Conservation (phyloP, 805 yeast genomes). For the Kodamaea leandrae region DNA sequence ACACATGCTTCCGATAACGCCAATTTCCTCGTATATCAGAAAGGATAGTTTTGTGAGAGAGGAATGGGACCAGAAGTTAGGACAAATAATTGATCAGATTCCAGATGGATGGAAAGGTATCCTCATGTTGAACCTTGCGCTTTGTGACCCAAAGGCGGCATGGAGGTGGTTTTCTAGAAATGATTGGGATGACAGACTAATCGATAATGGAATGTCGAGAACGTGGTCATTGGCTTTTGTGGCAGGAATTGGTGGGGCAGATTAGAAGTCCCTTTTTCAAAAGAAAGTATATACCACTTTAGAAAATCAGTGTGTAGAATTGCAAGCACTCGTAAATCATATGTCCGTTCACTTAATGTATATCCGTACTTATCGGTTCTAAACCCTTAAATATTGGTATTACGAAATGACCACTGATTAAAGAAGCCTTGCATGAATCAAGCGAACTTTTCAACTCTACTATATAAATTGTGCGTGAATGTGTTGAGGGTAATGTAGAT, state of each 20-base stretch:
- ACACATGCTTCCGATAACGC: slow-evolving; percentile 73
- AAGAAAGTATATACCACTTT: no score
- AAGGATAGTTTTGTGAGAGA: slow-evolving; percentile 52
- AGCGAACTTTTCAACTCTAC: no score
- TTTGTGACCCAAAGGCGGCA: slow-evolving; percentile 58
- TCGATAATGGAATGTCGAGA: slow-evolving; percentile 82
- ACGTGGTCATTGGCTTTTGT: slow-evolving; percentile 84
- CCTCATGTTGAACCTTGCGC: slow-evolving; percentile 69
- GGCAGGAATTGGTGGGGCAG: slow-evolving; percentile 47
- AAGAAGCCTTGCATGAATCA: no score
- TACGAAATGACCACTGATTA: no score
- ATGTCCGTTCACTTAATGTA: no score
- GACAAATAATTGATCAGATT: slow-evolving; percentile 43
- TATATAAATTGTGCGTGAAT: no score
- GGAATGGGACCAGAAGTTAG: slow-evolving; percentile 60
- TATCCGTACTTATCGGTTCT: no score
- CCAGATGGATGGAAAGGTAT: slow-evolving; percentile 74
- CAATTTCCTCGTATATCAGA: slow-evolving; percentile 61
- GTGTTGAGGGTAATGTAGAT: no score
- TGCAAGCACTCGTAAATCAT: no score
- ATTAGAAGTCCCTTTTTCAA: neutral
- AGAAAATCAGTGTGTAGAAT: no score
- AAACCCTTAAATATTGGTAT: no score
- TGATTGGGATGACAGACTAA: slow-evolving; percentile 50
- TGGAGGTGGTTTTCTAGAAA: slow-evolving; percentile 47